Evolutionary conservation across 768 basidiomycete genomes (phyloP).

Genomic region (Rhizopogon rudus): DNA sequence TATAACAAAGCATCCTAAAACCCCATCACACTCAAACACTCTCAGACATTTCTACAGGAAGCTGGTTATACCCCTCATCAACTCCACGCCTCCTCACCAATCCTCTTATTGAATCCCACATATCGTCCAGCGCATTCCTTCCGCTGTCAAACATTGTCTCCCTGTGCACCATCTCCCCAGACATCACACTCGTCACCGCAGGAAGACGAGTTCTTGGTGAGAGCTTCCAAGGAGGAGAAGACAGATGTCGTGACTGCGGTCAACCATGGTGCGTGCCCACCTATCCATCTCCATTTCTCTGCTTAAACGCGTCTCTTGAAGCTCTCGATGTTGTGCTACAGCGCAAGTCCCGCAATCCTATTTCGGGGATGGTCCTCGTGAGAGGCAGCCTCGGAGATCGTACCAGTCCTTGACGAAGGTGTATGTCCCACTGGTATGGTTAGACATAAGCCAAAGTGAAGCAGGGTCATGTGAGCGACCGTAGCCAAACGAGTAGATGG

Average conservation of each 20-base stretch:
- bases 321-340: constrained; percentile 93
- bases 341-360: constrained; percentile 84
- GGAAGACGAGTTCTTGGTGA: constrained; percentile 63
- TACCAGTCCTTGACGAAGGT: constrained; percentile 99
- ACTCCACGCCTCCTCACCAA: no score
- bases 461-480: constrained; percentile 97
- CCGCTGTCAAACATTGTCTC: no score
- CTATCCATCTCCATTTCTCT: neutral
- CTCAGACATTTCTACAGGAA: no score
- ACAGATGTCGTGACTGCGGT: constrained; percentile 98
- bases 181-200: no score
- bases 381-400: constrained; percentile 89
- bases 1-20: no score
- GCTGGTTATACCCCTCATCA: no score
- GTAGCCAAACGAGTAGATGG: constrained; percentile 84
- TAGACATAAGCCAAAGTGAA: constrained; percentile 98
- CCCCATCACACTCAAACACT: no score
- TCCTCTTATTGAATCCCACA: no score
- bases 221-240: constrained; percentile 84
- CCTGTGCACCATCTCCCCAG: no score
- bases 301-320: constrained; percentile 21
- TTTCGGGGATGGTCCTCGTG: constrained; percentile 89
- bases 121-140: no score
- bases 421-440: constrained; percentile 95
- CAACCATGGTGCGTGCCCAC: constrained; percentile 67